Evolutionary conservation across 176 grass and related monocot species (phyloP), one percentile per base, ranked within the genome.

Genomic region (Musa itinerans): DNA sequence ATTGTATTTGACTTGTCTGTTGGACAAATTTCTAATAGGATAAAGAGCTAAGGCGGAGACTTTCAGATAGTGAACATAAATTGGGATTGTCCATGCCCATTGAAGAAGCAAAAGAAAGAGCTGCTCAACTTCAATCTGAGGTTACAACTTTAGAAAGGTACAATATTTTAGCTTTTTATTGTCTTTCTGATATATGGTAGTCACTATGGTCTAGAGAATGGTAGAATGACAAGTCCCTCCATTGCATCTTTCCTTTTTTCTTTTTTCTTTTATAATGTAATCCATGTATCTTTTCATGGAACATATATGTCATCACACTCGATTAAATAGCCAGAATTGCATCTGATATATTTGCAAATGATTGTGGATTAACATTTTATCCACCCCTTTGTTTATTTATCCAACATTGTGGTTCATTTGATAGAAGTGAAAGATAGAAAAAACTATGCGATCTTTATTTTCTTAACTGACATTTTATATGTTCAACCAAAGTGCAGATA

Each of bases 1-100:
- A 74, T 58, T 79, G 11, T 50, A 11, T 16, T 13, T 65, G 29
- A 50, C 9, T 68, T 6, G 15, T 59, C 48, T 72, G 20, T 63
- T 75, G n/a, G 19, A 63, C 20, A 50, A 74, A 73, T 75, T 84
- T 67, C 14, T 15, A 70, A 51, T 64, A 99, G 88, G 95, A 99
- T 71, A 89, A 99, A 77, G 86, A 91, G 88, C 86, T 99, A 84
- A 91, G 88, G 79, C 78, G 81, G 49, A 80, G 81, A 15, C 86
- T 99, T 68, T 85, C 87, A 54, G 88, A 84, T 62, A 99, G 90
- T 84, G 90, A 99, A 74, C 87, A 80, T 78, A 92, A 94, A 77
- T 65, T 99, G 65, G 95, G 90, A 50, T 82, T 82, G 57, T 91
- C 86, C 8, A 99, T 99, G 95, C 90, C 95, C 20, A 73, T 86